Percentiles rank a stretch among this genome's conserved stretches.
These are phyloP conservation scores for Cercospora sojina DNA, from an alignment of 2,329 filamentous ascomycete genomes.

Conservation along the genomic window DNA sequence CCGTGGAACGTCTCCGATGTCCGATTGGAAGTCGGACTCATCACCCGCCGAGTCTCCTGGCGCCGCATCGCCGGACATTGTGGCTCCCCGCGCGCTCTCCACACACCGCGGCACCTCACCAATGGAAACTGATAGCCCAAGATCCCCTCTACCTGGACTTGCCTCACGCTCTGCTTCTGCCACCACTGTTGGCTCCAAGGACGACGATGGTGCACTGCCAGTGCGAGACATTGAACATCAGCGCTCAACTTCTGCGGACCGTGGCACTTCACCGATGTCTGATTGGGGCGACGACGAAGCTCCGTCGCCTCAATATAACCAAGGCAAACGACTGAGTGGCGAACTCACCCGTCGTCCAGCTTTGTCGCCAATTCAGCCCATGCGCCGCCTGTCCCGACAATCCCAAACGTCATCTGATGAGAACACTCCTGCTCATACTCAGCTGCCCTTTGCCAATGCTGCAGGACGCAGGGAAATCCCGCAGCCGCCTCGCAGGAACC, in stretches of 20 bases:
- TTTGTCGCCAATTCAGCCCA: slow-evolving; percentile 17
- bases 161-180: slow-evolving; percentile 11
- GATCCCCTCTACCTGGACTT: slow-evolving; percentile 6
- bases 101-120: slow-evolving; percentile 6
- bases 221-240: slow-evolving; percentile 6
- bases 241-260: slow-evolving; percentile 17
- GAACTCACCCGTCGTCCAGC: slow-evolving; percentile 7
- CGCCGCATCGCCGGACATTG: slow-evolving; percentile 4
- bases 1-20: slow-evolving; percentile 12
- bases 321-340: not conserved
- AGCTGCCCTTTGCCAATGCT: slow-evolving; percentile 7
- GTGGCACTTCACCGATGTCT: slow-evolving; percentile 13
- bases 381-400: slow-evolving; percentile 11
- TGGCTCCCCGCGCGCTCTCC: slow-evolving; percentile 6
- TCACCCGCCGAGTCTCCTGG: slow-evolving; percentile 4
- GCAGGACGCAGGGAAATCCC: slow-evolving; percentile 11
- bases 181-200: slow-evolving; percentile 5
- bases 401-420: slow-evolving; percentile 5
- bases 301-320: slow-evolving; percentile 4
- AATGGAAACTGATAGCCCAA: slow-evolving; percentile 7
- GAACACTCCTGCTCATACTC: slow-evolving; percentile 7
- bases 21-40: slow-evolving; percentile 8
- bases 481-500: slow-evolving; percentile 9
- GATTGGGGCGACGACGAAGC: slow-evolving; percentile 16
- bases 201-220: not conserved